Conservation (phyloP, 2,329 filamentous ascomycete genomes). For the Chaetomiaceae sp. region DNA sequence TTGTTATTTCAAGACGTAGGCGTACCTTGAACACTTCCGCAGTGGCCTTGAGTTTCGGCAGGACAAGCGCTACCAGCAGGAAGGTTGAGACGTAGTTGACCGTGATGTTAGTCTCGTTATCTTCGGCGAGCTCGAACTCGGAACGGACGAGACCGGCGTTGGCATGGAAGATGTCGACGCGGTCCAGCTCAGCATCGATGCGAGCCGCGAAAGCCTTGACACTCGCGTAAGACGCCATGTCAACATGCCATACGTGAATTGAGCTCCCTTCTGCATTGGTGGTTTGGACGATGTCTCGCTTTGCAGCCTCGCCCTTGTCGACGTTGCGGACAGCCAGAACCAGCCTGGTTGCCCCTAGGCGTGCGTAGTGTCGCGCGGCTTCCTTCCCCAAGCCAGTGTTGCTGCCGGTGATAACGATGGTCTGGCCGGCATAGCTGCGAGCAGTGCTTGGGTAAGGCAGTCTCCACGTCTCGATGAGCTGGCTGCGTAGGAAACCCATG, state of each 20-base stretch:
- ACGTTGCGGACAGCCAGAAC: conserved; percentile 30
- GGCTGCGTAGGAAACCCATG: conserved; percentile 12
- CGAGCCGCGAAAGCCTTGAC: conserved; percentile 37
- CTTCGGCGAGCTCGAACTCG: conserved; percentile 31
- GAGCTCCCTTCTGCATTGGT: conserved; percentile 18
- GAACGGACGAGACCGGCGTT: conserved; percentile 37
- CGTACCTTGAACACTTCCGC: conserved; percentile 19
- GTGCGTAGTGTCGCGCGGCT: conserved; percentile 29
- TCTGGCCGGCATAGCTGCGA: conserved; percentile 9
- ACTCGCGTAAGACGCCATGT: conserved; percentile 38
- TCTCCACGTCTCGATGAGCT: conserved; percentile 3
- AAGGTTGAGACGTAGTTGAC: conserved; percentile 50
- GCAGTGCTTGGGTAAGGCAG: conserved; percentile 6
- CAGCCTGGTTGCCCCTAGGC: conserved; percentile 27
- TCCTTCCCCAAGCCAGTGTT: conserved; percentile 32
- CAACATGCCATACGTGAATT: conserved; percentile 42
- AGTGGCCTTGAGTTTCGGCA: conserved; percentile 45
- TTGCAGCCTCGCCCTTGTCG: conserved; percentile 31
- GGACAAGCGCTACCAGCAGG: conserved; percentile 41
- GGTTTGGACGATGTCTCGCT: conserved; percentile 28
- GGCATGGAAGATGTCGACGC: conserved; percentile 38
- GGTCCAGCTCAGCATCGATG: conserved; percentile 14
- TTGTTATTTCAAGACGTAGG: conserved; percentile 27
- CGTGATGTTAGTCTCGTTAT: conserved; percentile 42
- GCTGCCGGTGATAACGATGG: conserved; percentile 30